phyloP scores from a whole-genome alignment of 805 yeast genomes.

The Huiozyma naganishii region DNA sequence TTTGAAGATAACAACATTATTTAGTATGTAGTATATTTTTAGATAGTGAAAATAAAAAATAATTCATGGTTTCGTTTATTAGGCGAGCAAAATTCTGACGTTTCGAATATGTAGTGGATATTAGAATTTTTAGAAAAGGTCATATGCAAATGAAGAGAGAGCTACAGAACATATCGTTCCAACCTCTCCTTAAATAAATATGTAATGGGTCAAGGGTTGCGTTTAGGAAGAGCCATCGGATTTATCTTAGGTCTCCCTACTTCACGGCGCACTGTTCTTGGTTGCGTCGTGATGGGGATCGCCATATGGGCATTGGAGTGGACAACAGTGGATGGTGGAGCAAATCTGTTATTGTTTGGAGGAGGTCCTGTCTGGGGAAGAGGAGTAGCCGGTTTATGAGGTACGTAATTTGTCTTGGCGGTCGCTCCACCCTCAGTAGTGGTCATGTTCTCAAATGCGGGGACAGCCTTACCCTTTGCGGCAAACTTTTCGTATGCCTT shows the following conservation, averaged over 20 bases:
- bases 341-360: conserved; percentile 10
- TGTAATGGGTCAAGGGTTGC: not conserved
- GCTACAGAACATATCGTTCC: no score
- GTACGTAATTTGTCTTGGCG: not conserved
- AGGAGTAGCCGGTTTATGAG: not conserved
- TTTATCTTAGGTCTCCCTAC: conserved; percentile 26
- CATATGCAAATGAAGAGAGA: no score
- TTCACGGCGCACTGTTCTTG: conserved; percentile 11
- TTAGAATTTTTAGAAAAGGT: no score
- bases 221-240: conserved; percentile 9
- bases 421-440: not conserved
- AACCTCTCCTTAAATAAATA: no score
- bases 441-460: not conserved
- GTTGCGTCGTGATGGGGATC: not conserved
- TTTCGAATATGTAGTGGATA: no score
- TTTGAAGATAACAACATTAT: not conserved
- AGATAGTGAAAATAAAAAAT: no score
- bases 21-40: not conserved
- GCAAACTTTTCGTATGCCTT: conserved; percentile 23
- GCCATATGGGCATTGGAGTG: conserved; percentile 16
- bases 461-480: conserved; percentile 23
- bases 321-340: conserved; percentile 18
- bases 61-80: no score
- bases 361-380: no score
- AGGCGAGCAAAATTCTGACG: no score